Base-by-base conservation (phyloP, 257 asterid genomes). In the Lantana camara region DNA sequence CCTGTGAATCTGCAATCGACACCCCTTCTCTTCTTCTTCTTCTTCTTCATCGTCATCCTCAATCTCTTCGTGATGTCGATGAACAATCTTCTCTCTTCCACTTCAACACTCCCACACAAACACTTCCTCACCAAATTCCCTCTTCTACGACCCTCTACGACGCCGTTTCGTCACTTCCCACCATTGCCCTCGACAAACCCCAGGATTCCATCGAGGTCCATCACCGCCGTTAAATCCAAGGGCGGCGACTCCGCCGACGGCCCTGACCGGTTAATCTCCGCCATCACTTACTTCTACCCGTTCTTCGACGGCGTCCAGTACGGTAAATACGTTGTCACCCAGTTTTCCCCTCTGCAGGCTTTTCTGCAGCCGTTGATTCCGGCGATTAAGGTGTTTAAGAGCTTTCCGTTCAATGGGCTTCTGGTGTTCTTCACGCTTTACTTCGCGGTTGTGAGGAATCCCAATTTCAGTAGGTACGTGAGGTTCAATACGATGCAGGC, bases 221-320 rank as follows among this genome's bases (percentile, higher is more conserved):
- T 60, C 61, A 0, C 74, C 69, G 69, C 42, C 30, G 75, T 47
- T 48, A 81, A 81, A 27, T 88, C 94, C 44, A 91, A 91, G 76
- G 90, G 80, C 49, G 62, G 74, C 66, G 45, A 84, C 9, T 71
- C 95, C 23, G 90, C 78, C 12, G 97, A 92, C 44, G 87, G 81
- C 0, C 96, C 90, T 1, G 97, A 92, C 87, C 92, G 98, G 19
- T 66, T 92, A 66, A 92, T 92, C 76, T 82, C 97, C 1, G 97
- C 96, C 77, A 57, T 92, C 45, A 69, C 84, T 35, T 93, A 93
- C 88, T 93, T 93, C 74, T 93, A 85, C 86, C 97, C 97, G 4
- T 93, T 93, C 82, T 90, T 94, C 59, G 97, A 94, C 60, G 99
- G 99, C 42, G 73, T 94, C 4, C 99, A 94, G 77, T 94, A 94